Base-by-base conservation (phyloP, 192 early-diverging fungal genomes). In the Coemansia sp. region DNA sequence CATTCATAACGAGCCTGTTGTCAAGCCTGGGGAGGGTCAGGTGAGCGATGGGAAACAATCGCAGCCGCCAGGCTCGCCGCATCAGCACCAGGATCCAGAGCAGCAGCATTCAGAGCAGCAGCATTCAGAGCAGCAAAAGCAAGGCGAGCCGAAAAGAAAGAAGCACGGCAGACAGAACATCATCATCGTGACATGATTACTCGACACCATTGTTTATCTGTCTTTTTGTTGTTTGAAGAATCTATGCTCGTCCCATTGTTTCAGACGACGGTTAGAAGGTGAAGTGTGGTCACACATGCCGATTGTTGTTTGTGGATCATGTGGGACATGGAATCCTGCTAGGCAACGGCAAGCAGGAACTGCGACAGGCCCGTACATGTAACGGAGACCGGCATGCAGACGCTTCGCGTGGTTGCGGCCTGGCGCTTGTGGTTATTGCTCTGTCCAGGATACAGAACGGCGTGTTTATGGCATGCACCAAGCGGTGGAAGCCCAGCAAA, bases 101-200 rank as follows among this genome's bases (percentile, higher is more conserved):
- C 44, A 46, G 55, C 51, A 53, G 43, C 21, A 41, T 12, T 41
- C 12, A 12, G 44, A 46, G 44, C 44, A 46, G 44, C 44, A 14
- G 44, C n/a, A n/a, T n/a, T n/a, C n/a, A 46, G 44, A 46, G 44
- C 66, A 58, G 48, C 16, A 51, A 23, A 18, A 55, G 43, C 64
- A 56, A 35, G 20, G 18, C 11, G 64, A 61, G 45, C 53, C 68
- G 24, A 70, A 70, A 60, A 76, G 69, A 53, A 77, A 77, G 51
- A 71, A 71, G 45, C 70, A 78, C 33, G 39, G 66, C 39, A 61
- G 67, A 33, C 70, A 73, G 38, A 69, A 68, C 55, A 78, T 78
- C 38, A 78, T 73, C 21, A 78, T 78, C 49, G 66, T 73, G 44
- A 63, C 75, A 8, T 77, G 67, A 69, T 49, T 49, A 34, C 7